Base-by-base conservation (phyloP, 1,139 yeast genomes). In the Yamadazyma aaseri region DNA sequence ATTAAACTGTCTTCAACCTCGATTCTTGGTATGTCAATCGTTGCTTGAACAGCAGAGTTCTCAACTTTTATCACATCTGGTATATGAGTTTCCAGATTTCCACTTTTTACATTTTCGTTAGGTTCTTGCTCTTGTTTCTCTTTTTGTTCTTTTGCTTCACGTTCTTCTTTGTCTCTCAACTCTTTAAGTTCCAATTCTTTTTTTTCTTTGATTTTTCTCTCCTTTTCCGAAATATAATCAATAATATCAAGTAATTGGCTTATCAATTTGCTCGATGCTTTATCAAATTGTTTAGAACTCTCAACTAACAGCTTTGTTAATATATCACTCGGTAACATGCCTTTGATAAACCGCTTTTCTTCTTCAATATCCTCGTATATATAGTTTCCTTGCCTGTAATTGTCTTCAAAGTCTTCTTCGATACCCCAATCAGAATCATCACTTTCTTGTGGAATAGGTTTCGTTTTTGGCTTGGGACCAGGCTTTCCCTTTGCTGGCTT, bases 401-500 rank as follows among this genome's bases (percentile, higher is more conserved):
- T 55, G 28, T 42, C 50, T 6, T 44, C 45, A 11, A 51, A 38
- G 22, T 48, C 41, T 15, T 63, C 71, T 7, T 63, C 70, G 14
- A 68, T 37, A 2, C 74, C 74, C 75, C 75, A 69, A 46, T 69
- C 75, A 4, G 65, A 53, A 45, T 69, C 75, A 32, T 56, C 35
- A n/a, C n/a, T n/a, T 28, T 33, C 36, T 7, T 27, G 27, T 17
- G 21, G 29, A 7, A 12, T 26, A 11, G 27, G 27, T 21, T 20
- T 20, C n/a, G 29, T 17, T 17, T 33, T 27, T 15, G 34, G 36
- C 32, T 39, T 40, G 23, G 37, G 17, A n/a, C 23, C 31, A 10
- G 36, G 34, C 22, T 33, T 34, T 12, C 29, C 35, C 27, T 29
- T 13, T 17, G 21, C 24, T 28, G 26, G 10, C 20, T 7, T 20